Conservation (phyloP, 2,329 filamentous ascomycete species). For the Diaporthe ilicicola region DNA sequence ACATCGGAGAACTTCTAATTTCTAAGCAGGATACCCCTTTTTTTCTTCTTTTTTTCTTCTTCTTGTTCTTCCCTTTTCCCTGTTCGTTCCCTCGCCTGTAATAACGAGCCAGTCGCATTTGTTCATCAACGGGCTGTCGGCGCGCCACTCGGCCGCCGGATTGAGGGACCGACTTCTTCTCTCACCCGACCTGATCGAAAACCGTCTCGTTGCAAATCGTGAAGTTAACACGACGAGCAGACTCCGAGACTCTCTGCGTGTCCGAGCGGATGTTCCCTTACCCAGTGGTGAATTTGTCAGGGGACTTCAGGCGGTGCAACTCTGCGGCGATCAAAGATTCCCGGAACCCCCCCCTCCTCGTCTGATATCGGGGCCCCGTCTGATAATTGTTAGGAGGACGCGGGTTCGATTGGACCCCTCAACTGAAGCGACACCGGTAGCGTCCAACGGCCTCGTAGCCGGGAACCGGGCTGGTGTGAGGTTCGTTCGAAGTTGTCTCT, state of each 20-base stretch:
- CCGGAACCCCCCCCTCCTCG: not conserved
- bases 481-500: slow-evolving; percentile 19
- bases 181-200: too few species aligned
- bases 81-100: not conserved
- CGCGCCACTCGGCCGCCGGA: not conserved
- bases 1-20: too few species aligned
- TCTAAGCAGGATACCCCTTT: not conserved
- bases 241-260: too few species aligned
- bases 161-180: not conserved
- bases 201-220: not conserved
- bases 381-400: not conserved
- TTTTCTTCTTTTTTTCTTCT: not conserved
- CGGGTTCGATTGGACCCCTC: slow-evolving; percentile 1
- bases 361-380: not conserved
- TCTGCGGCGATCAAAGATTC: not conserved
- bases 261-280: not conserved
- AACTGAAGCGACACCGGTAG: not conserved
- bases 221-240: not conserved
- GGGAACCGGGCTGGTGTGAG: slow-evolving; percentile 10
- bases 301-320: not conserved
- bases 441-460: slow-evolving; percentile 6
- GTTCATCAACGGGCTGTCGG: not conserved
- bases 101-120: not conserved
- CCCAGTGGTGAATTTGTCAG: not conserved
- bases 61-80: not conserved